These are phyloP conservation scores for Pestalotiopsis sp. DNA, from an alignment of 2,329 filamentous ascomycete species.

Conservation along the genomic window DNA sequence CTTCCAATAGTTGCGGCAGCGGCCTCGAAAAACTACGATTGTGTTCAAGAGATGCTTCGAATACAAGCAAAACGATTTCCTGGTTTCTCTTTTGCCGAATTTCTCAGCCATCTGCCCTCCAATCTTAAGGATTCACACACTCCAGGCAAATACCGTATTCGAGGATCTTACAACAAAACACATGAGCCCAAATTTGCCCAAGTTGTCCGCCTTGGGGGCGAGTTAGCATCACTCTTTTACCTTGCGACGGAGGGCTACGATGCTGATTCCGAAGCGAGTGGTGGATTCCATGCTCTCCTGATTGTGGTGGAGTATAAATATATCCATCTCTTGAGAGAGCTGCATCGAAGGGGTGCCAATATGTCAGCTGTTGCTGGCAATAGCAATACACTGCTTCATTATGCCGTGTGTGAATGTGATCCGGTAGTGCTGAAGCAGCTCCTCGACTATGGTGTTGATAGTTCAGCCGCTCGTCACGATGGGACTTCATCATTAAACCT, in stretches of 20 bases:
- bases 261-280: not conserved
- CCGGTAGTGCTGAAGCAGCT: not conserved
- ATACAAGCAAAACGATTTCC: not conserved
- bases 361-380: not conserved
- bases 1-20: not conserved
- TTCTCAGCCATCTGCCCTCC: not conserved
- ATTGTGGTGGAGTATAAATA: not conserved
- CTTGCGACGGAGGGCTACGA: not conserved
- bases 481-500: not conserved
- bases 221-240: not conserved
- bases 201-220: not conserved
- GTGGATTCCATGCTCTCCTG: not conserved
- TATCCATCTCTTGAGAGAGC: not conserved
- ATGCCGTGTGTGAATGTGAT: not conserved
- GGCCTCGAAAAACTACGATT: not conserved
- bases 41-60: not conserved
- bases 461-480: no score
- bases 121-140: not conserved
- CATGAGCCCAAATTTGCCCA: not conserved
- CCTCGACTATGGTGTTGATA: not conserved
- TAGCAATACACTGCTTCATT: not conserved
- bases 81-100: not conserved
- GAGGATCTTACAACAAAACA: not conserved
- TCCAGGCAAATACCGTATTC: no score
- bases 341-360: not conserved